phyloP scores from a whole-genome alignment of 1,139 yeast species.

The Magnusiomyces ingens region DNA sequence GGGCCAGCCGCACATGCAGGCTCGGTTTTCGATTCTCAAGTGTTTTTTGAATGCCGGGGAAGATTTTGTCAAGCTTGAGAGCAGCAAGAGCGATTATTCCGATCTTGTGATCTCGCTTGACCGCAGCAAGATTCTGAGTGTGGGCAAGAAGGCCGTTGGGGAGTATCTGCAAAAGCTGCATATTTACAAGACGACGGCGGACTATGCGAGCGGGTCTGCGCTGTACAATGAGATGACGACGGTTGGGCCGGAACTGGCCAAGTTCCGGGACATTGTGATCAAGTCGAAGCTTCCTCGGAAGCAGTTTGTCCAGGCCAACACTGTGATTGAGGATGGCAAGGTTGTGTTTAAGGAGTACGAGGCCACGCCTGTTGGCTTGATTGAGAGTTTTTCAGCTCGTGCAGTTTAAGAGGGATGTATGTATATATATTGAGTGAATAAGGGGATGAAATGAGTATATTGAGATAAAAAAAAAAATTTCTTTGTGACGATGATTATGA shows the following conservation, averaged over 20 bases:
- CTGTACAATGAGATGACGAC: slow-evolving; percentile 61
- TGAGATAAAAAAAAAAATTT: background rate
- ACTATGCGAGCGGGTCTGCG: slow-evolving; percentile 53
- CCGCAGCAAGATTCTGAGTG: slow-evolving; percentile 51
- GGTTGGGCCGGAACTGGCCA: slow-evolving; percentile 56
- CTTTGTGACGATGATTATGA: too few species aligned
- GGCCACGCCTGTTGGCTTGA: slow-evolving; percentile 69
- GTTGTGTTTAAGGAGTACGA: slow-evolving; percentile 64
- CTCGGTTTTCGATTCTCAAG: slow-evolving; percentile 77
- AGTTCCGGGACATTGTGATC: slow-evolving; percentile 61
- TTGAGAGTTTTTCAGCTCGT: slow-evolving; percentile 68
- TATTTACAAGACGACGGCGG: slow-evolving; percentile 70
- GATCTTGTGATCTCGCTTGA: slow-evolving; percentile 60
- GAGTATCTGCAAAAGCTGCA: slow-evolving; percentile 68
- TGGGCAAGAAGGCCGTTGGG: slow-evolving; percentile 68
- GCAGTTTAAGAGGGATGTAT: slow-evolving; percentile 31
- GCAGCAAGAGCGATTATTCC: slow-evolving; percentile 42
- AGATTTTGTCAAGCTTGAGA: slow-evolving; percentile 48
- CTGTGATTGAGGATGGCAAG: slow-evolving; percentile 36
- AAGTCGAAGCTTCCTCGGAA: slow-evolving; percentile 73
- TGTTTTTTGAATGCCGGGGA: slow-evolving; percentile 53
- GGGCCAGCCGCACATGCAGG: slow-evolving; percentile 98
- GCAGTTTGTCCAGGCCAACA: slow-evolving; percentile 78
- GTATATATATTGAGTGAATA: background rate
- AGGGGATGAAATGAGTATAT: background rate